phyloP scores from a whole-genome alignment of 768 basidiomycete species.

The Termitomyces sp. region DNA sequence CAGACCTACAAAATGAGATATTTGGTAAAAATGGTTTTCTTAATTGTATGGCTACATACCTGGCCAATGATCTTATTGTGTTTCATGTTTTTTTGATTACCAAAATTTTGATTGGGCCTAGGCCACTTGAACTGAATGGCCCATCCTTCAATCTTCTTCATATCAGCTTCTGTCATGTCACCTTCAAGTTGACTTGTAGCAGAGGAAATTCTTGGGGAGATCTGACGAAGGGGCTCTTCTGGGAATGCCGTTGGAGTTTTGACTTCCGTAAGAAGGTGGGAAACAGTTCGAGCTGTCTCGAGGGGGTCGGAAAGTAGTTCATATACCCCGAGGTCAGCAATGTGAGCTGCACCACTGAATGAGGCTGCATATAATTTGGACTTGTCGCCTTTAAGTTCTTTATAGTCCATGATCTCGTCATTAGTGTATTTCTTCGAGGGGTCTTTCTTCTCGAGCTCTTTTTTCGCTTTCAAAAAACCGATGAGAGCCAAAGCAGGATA shows the following conservation, averaged over 20 bases:
- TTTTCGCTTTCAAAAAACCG: not conserved
- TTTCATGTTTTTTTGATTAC: rapidly evolving
- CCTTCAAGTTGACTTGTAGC: not conserved
- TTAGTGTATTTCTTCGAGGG: not conserved
- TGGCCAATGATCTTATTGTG: not conserved
- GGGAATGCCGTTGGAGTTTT: not conserved
- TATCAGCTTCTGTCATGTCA: not conserved
- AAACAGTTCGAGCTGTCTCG: not conserved
- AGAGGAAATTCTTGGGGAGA: not conserved
- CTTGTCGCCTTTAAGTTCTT: not conserved
- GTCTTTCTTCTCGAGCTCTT: not conserved
- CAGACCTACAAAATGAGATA: not conserved
- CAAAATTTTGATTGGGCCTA: not conserved
- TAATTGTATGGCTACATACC: not conserved
- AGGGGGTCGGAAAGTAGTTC: not conserved
- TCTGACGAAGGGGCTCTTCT: not conserved
- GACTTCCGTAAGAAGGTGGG: not conserved
- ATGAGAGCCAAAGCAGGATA: not conserved
- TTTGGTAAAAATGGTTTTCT: not conserved
- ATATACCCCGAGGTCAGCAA: not conserved
- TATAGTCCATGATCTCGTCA: not conserved
- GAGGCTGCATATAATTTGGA: not conserved
- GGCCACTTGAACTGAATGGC: not conserved
- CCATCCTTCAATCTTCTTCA: not conserved
- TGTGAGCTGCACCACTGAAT: not conserved